These are phyloP conservation scores for Microcyclosporella mali DNA, from an alignment of 2,329 filamentous ascomycete species.

Conservation along the genomic window DNA sequence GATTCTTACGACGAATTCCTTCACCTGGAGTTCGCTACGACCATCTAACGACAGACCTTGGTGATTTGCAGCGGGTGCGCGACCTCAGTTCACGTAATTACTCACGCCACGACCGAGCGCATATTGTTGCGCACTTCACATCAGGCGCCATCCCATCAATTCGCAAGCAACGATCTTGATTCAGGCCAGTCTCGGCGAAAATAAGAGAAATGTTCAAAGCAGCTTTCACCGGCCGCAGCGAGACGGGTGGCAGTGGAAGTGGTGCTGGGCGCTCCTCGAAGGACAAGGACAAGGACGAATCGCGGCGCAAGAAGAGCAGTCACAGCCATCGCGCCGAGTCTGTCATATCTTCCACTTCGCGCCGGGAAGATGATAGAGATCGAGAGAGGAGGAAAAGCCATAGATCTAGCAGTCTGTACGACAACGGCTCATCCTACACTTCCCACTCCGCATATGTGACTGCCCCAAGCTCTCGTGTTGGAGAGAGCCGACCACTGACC, in stretches of 20 bases:
- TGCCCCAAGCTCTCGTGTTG: constrained; percentile 26
- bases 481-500: constrained; percentile 26
- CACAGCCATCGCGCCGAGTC: constrained; percentile 18
- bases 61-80: background rate
- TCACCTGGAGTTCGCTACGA: constrained; percentile 5
- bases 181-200: background rate
- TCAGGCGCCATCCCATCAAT: background rate
- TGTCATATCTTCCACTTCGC: constrained; percentile 19
- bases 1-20: constrained; percentile 4
- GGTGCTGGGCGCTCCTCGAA: constrained; percentile 10
- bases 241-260: constrained; percentile 19
- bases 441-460: constrained; percentile 30
- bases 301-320: constrained; percentile 25
- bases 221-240: constrained; percentile 31
- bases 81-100: background rate
- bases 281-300: constrained; percentile 8
- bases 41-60: constrained; percentile 1
- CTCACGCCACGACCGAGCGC: background rate
- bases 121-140: background rate
- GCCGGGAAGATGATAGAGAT: constrained; percentile 20
- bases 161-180: background rate
- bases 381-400: constrained; percentile 20
- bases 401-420: constrained; percentile 23
- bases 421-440: constrained; percentile 12
- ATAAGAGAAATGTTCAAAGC: constrained; percentile 29